phyloP scores from a whole-genome alignment of 768 basidiomycete species.

The Phylloporus arenicola region DNA sequence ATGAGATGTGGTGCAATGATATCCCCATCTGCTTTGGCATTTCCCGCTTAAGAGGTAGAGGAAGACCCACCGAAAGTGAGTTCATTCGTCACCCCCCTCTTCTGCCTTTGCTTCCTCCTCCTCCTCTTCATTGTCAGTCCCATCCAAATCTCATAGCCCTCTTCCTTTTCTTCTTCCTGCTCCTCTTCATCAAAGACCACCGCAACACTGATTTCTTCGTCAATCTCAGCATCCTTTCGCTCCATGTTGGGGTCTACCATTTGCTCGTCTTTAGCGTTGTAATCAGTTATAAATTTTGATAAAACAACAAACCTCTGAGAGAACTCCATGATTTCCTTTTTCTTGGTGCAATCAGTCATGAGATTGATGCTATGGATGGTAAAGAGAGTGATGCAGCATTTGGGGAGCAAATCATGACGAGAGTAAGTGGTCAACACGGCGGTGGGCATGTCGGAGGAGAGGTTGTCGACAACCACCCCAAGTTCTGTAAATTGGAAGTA shows the following conservation, averaged over 20 bases:
- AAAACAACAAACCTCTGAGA: constrained; percentile 68
- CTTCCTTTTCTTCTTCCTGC: constrained; percentile 69
- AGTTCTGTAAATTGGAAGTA: too few species aligned
- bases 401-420: too few species aligned
- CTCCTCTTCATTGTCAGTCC: constrained; percentile 70
- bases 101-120: constrained; percentile 40
- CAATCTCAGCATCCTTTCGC: constrained; percentile 80
- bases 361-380: too few species aligned
- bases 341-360: too few species aligned
- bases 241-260: constrained; percentile 76
- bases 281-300: constrained; percentile 95
- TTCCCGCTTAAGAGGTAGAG: constrained; percentile 39
- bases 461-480: too few species aligned
- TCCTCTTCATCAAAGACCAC: constrained; percentile 98
- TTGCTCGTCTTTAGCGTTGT: constrained; percentile 78
- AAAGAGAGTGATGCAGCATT: too few species aligned
- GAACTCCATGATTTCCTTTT: constrained; percentile 36
- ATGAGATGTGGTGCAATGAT: constrained; percentile 84
- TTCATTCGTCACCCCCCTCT: constrained; percentile 50
- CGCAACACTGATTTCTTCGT: constrained; percentile 93
- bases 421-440: too few species aligned
- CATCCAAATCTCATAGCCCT: constrained; percentile 84
- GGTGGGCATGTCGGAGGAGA: too few species aligned
- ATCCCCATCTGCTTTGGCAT: constrained; percentile 63
- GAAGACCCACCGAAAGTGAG: constrained; percentile 74